These are phyloP conservation scores for Blyttiomyces sp. DNA, from an alignment of 371 early-diverging fungal species.

Conservation along the genomic window DNA sequence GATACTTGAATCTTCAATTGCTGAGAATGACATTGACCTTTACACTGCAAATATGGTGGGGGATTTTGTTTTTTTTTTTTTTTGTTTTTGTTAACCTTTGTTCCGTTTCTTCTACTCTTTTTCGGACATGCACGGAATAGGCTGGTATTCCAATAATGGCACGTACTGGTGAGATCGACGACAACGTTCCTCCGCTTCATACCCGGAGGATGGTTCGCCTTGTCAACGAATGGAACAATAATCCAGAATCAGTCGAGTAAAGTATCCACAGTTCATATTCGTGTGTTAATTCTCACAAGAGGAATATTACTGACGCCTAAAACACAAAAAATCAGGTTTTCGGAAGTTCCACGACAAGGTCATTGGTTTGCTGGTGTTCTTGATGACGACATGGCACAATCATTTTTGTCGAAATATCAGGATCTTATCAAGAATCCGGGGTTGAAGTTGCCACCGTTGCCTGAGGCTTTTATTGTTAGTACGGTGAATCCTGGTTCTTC, in stretches of 20 bases:
- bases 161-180: slow-evolving; percentile 58
- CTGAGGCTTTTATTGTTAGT: slow-evolving; percentile 53
- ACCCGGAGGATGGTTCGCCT: slow-evolving; percentile 59
- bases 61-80: not conserved
- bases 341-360: slow-evolving; percentile 54
- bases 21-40: slow-evolving; percentile 69
- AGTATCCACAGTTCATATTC: too few relatives aligned
- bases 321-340: slow-evolving; percentile 40
- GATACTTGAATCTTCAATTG: slow-evolving; percentile 65
- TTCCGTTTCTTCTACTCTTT: too few relatives aligned
- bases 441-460: slow-evolving; percentile 31
- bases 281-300: too few relatives aligned
- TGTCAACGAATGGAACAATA: slow-evolving; percentile 55
- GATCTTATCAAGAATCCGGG: slow-evolving; percentile 20
- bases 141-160: slow-evolving; percentile 59
- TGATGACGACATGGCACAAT: slow-evolving; percentile 43
- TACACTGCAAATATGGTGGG: slow-evolving; percentile 62
- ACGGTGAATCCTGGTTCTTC: slow-evolving; percentile 62
- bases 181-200: slow-evolving; percentile 71
- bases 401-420: slow-evolving; percentile 39
- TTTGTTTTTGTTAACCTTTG: not conserved
- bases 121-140: slow-evolving; percentile 25
- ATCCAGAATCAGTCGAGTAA: slow-evolving; percentile 29
- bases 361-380: slow-evolving; percentile 67
- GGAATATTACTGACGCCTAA: too few relatives aligned